These are phyloP conservation scores for Colletotrichum chlorophyti DNA, from an alignment of 2,329 filamentous ascomycete species.

Conservation along the genomic window DNA sequence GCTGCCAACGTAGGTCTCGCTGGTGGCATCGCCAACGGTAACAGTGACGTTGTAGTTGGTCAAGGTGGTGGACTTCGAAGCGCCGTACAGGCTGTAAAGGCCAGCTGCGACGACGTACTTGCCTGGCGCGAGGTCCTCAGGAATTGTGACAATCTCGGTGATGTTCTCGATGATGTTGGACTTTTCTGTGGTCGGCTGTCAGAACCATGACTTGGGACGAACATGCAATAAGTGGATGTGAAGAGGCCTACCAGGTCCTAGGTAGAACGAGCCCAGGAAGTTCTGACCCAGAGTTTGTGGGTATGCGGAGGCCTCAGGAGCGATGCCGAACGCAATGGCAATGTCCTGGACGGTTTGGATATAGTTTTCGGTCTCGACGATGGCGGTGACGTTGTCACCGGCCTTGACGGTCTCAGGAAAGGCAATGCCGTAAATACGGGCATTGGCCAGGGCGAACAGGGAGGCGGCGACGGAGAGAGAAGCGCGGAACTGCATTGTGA, in stretches of 20 bases:
- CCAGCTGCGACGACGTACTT: constrained; percentile 35
- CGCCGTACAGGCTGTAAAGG: constrained; percentile 38
- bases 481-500: constrained; percentile 33
- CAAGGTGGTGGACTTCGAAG: constrained; percentile 26
- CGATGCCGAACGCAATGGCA: constrained; percentile 50
- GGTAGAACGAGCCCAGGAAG: constrained; percentile 39
- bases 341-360: constrained; percentile 52
- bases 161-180: constrained; percentile 37
- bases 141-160: constrained; percentile 36
- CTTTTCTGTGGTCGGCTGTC: constrained; percentile 21
- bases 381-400: constrained; percentile 40
- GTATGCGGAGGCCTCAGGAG: constrained; percentile 32
- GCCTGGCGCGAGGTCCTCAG: constrained; percentile 30
- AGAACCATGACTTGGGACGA: no score
- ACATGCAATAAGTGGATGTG: neutral
- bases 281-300: constrained; percentile 36
- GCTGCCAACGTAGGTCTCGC: constrained; percentile 44
- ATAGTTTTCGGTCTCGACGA: constrained; percentile 48
- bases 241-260: constrained; percentile 41
- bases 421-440: constrained; percentile 51
- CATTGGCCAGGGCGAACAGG: constrained; percentile 37
- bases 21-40: constrained; percentile 34
- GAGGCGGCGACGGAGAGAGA: constrained; percentile 32
- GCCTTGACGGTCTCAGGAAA: constrained; percentile 48
- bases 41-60: constrained; percentile 36